phyloP scores from a whole-genome alignment of 768 basidiomycete genomes.

The Cystofilobasidium macerans region DNA sequence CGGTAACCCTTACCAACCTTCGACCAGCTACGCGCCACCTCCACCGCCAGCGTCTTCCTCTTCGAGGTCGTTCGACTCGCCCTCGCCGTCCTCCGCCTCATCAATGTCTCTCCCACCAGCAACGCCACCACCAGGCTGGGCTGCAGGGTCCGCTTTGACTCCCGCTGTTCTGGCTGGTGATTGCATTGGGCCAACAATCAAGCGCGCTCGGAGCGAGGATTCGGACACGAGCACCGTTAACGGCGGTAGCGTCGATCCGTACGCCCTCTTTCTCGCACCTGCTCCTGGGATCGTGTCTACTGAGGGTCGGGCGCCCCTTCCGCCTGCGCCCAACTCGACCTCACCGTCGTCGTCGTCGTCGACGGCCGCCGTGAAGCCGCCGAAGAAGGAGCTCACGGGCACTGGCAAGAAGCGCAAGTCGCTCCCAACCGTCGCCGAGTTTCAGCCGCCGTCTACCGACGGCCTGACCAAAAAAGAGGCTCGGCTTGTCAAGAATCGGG shows the following conservation, averaged over 20 bases:
- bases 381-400: slow-evolving; percentile 6
- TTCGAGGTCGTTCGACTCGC: too few species aligned
- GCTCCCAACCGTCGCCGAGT: slow-evolving; percentile 34
- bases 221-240: not conserved
- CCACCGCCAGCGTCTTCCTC: too few species aligned
- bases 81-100: too few species aligned
- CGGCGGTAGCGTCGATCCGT: slow-evolving; percentile 5
- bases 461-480: slow-evolving; percentile 84
- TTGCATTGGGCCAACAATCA: too few species aligned
- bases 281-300: slow-evolving; percentile 4
- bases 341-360: not conserved
- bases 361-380: not conserved
- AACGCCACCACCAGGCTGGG: not conserved
- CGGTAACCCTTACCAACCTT: too few species aligned
- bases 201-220: not conserved
- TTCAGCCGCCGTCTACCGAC: slow-evolving; percentile 74
- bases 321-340: not conserved
- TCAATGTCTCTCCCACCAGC: not conserved
- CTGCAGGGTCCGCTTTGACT: too few species aligned
- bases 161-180: too few species aligned
- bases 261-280: slow-evolving; percentile 7
- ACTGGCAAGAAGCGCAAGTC: slow-evolving; percentile 25
- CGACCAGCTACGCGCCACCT: too few species aligned
- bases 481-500: slow-evolving; percentile 80
- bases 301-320: not conserved